Base-by-base conservation (phyloP, 331 rosid genomes). In the Pyracantha coccinea region DNA sequence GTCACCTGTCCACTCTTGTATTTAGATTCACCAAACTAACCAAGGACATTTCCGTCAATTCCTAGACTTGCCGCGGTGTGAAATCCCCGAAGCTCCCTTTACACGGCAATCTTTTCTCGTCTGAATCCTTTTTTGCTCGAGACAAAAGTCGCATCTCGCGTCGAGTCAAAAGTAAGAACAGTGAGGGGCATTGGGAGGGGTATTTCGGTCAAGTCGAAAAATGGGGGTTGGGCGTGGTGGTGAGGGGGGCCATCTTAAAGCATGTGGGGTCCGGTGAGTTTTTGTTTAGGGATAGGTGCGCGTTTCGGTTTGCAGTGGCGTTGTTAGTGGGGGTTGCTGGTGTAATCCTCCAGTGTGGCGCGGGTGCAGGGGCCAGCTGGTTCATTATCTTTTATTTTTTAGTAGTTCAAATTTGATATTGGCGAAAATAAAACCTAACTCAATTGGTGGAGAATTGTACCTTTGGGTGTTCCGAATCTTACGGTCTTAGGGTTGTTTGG, bases 1-100 rank as follows among this genome's bases (percentile, higher is more conserved):
- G 75, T 81, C 75, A 28, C 62, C 80, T 82, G 74, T 75, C 78
- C 78, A 11, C 67, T 75, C 24, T 16, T 72, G 61, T 21, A 31
- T 20, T 15, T 58, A 58, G 59, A 79, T 75, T 80, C 86, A 89
- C 95, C 33, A 67, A 85, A 77, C 78, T 78, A 47, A 3, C 45
- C 3, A 13, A 31, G 80, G 86, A 61, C 28, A 28, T 21, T 67
- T 73, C 41, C 73, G 85, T 78, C 83, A 45, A 71, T 33, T 33
- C 45, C 15, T 6, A 11, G 7, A 15, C 53, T 27, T 5, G 20
- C 29, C 32, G 31, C 59, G 10, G 41, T 10, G 32, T 2, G 20
- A 50, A 19, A 24, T 20, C 69, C 16, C 60, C 53, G 77, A 71
- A 65, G 59, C 35, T 71, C 72, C 24, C 15, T 2, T 55, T 9